These are phyloP conservation scores for Neophaeococcomyces mojaviensis DNA, from an alignment of 2,329 filamentous ascomycete genomes.

Conservation along the genomic window DNA sequence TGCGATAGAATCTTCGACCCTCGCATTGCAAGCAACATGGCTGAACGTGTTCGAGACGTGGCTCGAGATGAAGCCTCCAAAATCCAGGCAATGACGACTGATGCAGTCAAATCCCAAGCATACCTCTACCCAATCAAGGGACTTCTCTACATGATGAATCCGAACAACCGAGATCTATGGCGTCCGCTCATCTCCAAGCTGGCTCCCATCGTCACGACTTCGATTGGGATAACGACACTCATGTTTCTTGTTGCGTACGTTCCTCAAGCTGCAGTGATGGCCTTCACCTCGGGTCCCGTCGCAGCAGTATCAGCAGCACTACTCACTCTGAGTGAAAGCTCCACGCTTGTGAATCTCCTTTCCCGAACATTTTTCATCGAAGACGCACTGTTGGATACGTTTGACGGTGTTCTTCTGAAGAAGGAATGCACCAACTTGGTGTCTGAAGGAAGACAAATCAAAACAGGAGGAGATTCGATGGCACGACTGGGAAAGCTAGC, in stretches of 20 bases:
- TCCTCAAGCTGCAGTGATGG: constrained; percentile 73
- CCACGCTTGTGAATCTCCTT: constrained; percentile 44
- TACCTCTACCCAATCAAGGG: constrained; percentile 82
- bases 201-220: constrained; percentile 59
- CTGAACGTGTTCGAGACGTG: constrained; percentile 49
- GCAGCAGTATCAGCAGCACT: constrained; percentile 54
- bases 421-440: constrained; percentile 56
- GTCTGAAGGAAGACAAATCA: constrained; percentile 65
- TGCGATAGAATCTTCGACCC: too few species aligned
- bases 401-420: constrained; percentile 63
- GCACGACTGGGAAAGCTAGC: constrained; percentile 51
- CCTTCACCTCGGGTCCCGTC: constrained; percentile 74
- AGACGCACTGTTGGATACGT: constrained; percentile 78
- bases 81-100: constrained; percentile 54
- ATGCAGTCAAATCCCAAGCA: constrained; percentile 66
- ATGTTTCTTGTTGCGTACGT: constrained; percentile 88
- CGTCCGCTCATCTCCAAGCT: constrained; percentile 51
- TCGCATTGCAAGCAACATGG: constrained; percentile 23
- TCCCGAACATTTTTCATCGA: constrained; percentile 67
- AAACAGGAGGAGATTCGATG: constrained; percentile 46
- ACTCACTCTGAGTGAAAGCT: constrained; percentile 53
- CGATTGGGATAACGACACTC: constrained; percentile 60
- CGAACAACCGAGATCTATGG: constrained; percentile 48
- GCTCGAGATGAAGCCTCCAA: constrained; percentile 64
- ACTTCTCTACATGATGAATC: constrained; percentile 50